Percentiles rank a stretch among this genome's conserved stretches.
These are phyloP conservation scores for Colletotrichum endophyticum DNA, from an alignment of 2,329 filamentous ascomycete species.

Conservation along the genomic window DNA sequence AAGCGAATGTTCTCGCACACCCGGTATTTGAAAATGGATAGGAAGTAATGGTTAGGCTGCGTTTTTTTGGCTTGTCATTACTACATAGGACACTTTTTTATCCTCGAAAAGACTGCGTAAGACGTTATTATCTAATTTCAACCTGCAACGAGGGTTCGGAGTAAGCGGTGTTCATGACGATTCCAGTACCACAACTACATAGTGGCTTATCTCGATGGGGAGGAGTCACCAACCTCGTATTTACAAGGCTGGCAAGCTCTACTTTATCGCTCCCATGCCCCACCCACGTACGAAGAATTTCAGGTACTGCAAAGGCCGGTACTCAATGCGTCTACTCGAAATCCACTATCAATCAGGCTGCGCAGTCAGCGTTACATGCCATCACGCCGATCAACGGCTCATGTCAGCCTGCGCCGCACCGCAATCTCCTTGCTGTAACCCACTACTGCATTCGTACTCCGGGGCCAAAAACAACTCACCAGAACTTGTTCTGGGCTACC, in stretches of 20 bases:
- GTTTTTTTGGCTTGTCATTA: background rate
- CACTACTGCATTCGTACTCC: background rate
- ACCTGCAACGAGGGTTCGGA: fast-evolving
- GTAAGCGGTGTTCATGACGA: background rate
- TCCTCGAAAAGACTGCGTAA: background rate
- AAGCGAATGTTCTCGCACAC: too few species aligned
- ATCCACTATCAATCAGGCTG: background rate
- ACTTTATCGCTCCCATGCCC: background rate
- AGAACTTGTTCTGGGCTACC: background rate
- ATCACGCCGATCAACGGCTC: background rate
- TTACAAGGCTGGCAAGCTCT: background rate
- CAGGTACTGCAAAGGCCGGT: background rate
- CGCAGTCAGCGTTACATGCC: background rate
- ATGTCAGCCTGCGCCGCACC: background rate
- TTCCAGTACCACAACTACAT: background rate
- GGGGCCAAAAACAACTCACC: background rate
- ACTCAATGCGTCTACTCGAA: background rate
- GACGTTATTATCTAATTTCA: background rate
- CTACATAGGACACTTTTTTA: background rate
- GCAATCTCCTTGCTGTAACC: background rate
- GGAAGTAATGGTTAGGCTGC: background rate
- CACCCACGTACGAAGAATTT: background rate
- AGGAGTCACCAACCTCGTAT: background rate
- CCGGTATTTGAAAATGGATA: background rate
- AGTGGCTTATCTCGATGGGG: background rate